phyloP scores from a whole-genome alignment of 345 rosid genomes.

The Nasturtium officinale region DNA sequence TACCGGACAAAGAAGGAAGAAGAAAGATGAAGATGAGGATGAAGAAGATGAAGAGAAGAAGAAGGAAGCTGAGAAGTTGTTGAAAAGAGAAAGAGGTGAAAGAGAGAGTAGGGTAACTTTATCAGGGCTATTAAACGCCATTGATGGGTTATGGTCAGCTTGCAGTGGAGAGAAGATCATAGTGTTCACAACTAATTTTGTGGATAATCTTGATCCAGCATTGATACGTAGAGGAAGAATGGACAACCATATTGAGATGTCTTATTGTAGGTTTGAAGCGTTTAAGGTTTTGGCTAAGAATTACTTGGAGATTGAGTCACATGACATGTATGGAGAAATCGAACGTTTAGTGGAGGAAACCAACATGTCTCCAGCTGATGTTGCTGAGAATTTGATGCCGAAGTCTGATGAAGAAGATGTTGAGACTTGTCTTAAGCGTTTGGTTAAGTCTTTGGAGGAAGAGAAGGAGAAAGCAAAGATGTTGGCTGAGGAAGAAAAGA shows the following conservation, averaged over 20 bases:
- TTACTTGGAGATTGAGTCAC: slow-evolving; percentile 43
- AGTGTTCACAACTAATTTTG: slow-evolving; percentile 47
- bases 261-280: too few relatives aligned
- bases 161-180: slow-evolving; percentile 49
- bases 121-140: slow-evolving; percentile 47
- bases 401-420: slow-evolving; percentile 37
- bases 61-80: not conserved
- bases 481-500: slow-evolving; percentile 29
- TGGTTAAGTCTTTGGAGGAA: slow-evolving; percentile 41
- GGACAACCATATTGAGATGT: slow-evolving; percentile 49
- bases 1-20: slow-evolving; percentile 44
- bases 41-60: slow-evolving; percentile 7
- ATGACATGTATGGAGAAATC: slow-evolving; percentile 35
- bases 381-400: slow-evolving; percentile 51
- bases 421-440: slow-evolving; percentile 39
- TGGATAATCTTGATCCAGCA: slow-evolving; percentile 48
- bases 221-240: slow-evolving; percentile 49
- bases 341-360: slow-evolving; percentile 29
- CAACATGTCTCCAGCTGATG: slow-evolving; percentile 49
- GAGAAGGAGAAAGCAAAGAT: slow-evolving; percentile 37
- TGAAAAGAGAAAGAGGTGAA: not conserved
- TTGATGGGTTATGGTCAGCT: slow-evolving; percentile 53
- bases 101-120: slow-evolving; percentile 43
- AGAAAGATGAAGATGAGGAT: not conserved
- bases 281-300: slow-evolving; percentile 53